These are phyloP conservation scores for Phanerodontia chrysosporium DNA, from an alignment of 768 basidiomycete genomes.

Conservation along the genomic window DNA sequence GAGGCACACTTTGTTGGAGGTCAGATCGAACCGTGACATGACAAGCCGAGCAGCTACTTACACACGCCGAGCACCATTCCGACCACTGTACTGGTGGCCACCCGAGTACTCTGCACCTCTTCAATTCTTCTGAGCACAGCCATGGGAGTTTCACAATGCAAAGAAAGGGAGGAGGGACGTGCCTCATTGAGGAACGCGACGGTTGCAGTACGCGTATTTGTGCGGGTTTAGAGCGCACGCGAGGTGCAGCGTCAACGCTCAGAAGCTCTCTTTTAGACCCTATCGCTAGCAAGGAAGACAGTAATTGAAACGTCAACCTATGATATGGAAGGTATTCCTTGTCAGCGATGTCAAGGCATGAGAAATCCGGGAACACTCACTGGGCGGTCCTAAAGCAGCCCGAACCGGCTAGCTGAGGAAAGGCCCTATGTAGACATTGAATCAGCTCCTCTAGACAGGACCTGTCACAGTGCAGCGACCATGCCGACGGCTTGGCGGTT, in stretches of 20 bases:
- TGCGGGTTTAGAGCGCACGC: slow-evolving; percentile 10
- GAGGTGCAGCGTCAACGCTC: neutral
- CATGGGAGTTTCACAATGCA: neutral
- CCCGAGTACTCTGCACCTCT: neutral
- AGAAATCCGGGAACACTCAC: neutral
- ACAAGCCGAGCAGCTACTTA: slow-evolving; percentile 5
- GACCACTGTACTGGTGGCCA: slow-evolving; percentile 10
- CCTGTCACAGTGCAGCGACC: too few species aligned
- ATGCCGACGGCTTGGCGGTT: too few species aligned
- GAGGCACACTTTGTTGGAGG: slow-evolving; percentile 7
- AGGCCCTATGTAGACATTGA: too few species aligned
- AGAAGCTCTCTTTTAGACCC: neutral
- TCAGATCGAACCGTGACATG: neutral
- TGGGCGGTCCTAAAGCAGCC: too few species aligned
- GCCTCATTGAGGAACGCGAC: neutral
- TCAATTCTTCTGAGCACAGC: neutral
- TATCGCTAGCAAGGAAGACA: neutral
- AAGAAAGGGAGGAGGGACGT: neutral
- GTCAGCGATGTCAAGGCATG: neutral
- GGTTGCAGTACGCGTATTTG: neutral
- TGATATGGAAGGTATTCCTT: neutral
- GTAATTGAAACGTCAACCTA: neutral
- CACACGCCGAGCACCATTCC: slow-evolving; percentile 17
- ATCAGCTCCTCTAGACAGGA: too few species aligned
- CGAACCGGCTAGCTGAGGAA: too few species aligned